Evolutionary conservation across 805 yeast species (phyloP), one percentile per base, ranked within the genome.

Genomic region (Candida ipomoeae): DNA sequence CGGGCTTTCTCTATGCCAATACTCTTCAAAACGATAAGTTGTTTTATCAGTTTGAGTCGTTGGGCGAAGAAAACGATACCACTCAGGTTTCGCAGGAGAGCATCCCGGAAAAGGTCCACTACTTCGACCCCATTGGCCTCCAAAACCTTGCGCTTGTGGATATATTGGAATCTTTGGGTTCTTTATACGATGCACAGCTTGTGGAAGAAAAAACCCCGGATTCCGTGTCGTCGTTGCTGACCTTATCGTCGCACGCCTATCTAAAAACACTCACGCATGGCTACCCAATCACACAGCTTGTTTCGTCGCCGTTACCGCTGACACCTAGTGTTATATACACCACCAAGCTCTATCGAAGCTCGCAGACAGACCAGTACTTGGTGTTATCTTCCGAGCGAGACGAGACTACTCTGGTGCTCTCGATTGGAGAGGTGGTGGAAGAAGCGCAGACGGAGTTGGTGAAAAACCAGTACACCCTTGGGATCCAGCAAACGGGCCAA

Each of bases 341-440:
- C 0, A 75, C 88, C 3, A 81, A 78, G 56, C 59, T 78, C 4
- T 59, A 66, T 2, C 55, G 65, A 1, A 63, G 64, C 5, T 83
- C 84, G 40, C 61, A 58, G 5, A 75, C 63, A 58, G 91, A 87
- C 59, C 78, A 79, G 48, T 85, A 81, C 56, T 75, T 89, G 52
- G 81, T 89, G 2, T 69, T 89, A 3, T 75, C 92, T 0, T 70
- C 75, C 0, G 41, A 64, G 2, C 79, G 84, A 56, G 65, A 78
- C 20, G 84, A 82, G 44, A 78, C 84, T 3, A 89, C 97, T 0
- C 71, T 87, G 50, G 86, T 89, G 0, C 66, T 94, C 15, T 77
- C 86, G 2, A 82, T 89, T 45, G 95, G 94, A 6, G 96, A 87
- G 55, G 82, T 81, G 0, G 88, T 88, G 2, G 90, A 85, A 51